These are phyloP conservation scores for Coemansia sp. DNA, from an alignment of 371 early-diverging fungal genomes.

Conservation along the genomic window DNA sequence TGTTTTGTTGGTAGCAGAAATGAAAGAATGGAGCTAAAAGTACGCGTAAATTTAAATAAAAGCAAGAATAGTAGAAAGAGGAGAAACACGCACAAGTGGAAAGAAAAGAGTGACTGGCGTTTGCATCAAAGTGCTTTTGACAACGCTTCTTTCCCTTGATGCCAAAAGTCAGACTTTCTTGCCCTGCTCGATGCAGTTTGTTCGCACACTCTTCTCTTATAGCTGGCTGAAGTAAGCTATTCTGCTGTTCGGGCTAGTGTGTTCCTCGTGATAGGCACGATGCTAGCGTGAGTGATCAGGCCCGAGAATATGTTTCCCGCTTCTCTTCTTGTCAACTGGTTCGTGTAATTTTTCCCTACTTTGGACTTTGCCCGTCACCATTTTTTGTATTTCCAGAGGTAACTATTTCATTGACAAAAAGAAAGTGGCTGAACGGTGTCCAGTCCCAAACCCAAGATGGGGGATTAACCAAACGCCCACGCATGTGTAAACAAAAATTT, in stretches of 20 bases:
- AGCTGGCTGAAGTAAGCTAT: neutral
- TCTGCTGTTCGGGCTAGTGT: neutral
- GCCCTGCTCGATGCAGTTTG: no score
- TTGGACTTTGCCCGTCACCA: no score
- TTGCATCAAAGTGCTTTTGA: neutral
- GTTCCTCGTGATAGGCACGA: neutral
- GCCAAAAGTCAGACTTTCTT: no score
- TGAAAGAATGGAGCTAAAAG: neutral
- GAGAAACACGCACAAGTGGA: neutral
- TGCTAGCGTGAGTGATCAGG: neutral
- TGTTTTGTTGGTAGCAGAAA: neutral
- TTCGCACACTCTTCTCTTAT: no score
- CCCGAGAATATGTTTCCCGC: neutral
- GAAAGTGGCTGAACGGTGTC: no score
- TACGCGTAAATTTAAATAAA: neutral
- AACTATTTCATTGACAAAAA: no score
- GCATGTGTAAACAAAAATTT: conserved; percentile 2
- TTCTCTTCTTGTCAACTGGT: neutral
- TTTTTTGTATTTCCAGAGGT: no score
- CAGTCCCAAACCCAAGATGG: neutral
- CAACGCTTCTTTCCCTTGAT: no score
- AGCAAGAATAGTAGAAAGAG: neutral
- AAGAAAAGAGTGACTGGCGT: neutral
- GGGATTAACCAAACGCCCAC: neutral
- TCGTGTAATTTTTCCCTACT: no score